Evolutionary conservation across 495 filamentous ascomycete species (phyloP).

Genomic region (Penicillium verhagenii): DNA sequence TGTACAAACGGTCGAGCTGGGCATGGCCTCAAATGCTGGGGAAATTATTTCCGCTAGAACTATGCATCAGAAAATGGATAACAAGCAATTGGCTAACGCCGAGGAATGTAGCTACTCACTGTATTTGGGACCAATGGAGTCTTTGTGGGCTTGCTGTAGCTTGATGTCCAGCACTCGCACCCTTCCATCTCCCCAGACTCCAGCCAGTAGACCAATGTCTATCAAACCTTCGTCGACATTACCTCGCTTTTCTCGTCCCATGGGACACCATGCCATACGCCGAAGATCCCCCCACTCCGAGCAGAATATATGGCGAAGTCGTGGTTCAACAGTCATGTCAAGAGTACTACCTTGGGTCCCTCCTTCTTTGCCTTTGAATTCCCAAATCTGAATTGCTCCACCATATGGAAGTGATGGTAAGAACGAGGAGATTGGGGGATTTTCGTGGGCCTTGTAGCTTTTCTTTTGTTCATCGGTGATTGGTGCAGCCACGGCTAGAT

Average conservation of each 20-base stretch:
- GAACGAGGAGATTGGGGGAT: slow-evolving; percentile 43
- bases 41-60: slow-evolving; percentile 44
- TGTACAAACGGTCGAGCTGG: slow-evolving; percentile 54
- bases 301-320: slow-evolving; percentile 53
- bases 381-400: slow-evolving; percentile 59
- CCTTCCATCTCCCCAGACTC: slow-evolving; percentile 61
- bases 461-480: slow-evolving; percentile 37
- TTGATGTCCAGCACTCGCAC: slow-evolving; percentile 58
- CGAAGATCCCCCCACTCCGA: slow-evolving; percentile 62
- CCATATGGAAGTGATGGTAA: slow-evolving; percentile 45
- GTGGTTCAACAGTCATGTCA: slow-evolving; percentile 39
- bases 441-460: slow-evolving; percentile 2
- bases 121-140: slow-evolving; percentile 30
- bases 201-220: slow-evolving; percentile 59
- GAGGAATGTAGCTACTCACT: slow-evolving; percentile 24
- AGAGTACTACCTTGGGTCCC: slow-evolving; percentile 31
- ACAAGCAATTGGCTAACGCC: neutral
- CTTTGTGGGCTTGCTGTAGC: slow-evolving; percentile 28
- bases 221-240: slow-evolving; percentile 32
- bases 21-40: slow-evolving; percentile 54
- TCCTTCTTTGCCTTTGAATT: slow-evolving; percentile 42
- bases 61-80: neutral
- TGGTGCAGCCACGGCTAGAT: slow-evolving; percentile 51
- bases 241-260: slow-evolving; percentile 37
- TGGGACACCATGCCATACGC: slow-evolving; percentile 63